Evolutionary conservation across 2,329 filamentous ascomycete genomes (phyloP).

Genomic region (Verticillium isaacii): DNA sequence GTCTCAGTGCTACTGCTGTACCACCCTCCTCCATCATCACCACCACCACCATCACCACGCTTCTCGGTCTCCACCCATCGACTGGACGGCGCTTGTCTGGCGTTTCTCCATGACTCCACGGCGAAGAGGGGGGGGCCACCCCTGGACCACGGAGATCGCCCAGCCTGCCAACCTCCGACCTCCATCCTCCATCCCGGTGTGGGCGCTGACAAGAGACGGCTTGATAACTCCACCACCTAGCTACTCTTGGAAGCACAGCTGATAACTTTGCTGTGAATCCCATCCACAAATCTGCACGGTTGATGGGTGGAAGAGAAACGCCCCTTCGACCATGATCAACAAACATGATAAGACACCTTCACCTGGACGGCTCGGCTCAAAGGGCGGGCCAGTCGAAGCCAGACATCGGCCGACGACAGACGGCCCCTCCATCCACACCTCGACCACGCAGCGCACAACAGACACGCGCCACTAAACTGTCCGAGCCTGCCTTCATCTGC

Average conservation of each 20-base stretch:
- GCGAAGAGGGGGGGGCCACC: not conserved
- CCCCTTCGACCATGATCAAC: not conserved
- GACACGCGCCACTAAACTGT: not conserved
- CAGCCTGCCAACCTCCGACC: not conserved
- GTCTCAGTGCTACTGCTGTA: slow-evolving; percentile 19
- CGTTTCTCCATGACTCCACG: slow-evolving; percentile 3
- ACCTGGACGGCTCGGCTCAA: not conserved
- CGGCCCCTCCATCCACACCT: not conserved
- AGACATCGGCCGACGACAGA: not conserved
- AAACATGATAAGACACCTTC: not conserved
- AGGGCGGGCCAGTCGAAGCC: not conserved
- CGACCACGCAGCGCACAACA: not conserved
- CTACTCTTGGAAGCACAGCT: not conserved
- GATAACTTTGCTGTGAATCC: not conserved
- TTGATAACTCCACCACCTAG: not conserved
- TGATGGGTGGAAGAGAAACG: not conserved
- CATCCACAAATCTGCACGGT: not conserved
- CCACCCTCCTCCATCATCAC: slow-evolving; percentile 5
- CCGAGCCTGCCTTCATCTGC: not conserved
- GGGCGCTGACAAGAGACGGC: not conserved
- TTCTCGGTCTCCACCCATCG: slow-evolving; percentile 10
- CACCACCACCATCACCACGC: slow-evolving; percentile 16
- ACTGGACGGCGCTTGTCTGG: slow-evolving; percentile 13
- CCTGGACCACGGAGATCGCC: not conserved
- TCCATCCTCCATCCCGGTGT: slow-evolving; percentile 1